Percentiles rank a stretch among this genome's conserved stretches.
phyloP scores from a whole-genome alignment of 805 yeast species.

The Yarrowia yakushimensis region DNA sequence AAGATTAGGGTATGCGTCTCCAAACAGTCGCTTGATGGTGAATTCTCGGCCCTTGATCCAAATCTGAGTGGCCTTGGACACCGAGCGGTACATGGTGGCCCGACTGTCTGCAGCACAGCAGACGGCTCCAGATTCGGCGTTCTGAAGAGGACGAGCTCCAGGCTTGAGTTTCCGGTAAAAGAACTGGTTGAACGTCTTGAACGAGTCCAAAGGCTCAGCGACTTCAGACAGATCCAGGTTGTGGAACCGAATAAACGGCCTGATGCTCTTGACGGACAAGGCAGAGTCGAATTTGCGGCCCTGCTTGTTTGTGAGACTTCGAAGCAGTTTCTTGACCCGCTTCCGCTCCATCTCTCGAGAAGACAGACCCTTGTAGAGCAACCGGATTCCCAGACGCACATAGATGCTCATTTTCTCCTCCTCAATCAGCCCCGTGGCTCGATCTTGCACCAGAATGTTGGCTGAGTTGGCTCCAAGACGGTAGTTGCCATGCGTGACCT shows the following conservation, averaged over 20 bases:
- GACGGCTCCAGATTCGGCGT: slow-evolving; percentile 46
- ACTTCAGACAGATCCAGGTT: slow-evolving; percentile 74
- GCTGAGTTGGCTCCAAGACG: slow-evolving; percentile 87
- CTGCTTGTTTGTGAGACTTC: slow-evolving; percentile 68
- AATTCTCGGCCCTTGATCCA: slow-evolving; percentile 91
- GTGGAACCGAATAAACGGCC: slow-evolving; percentile 77
- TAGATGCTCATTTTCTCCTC: slow-evolving; percentile 92
- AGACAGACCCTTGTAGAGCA: slow-evolving; percentile 72
- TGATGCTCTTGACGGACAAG: slow-evolving; percentile 61
- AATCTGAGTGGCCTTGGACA: slow-evolving; percentile 59
- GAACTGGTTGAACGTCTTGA: slow-evolving; percentile 78
- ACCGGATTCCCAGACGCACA: slow-evolving; percentile 80
- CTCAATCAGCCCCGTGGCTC: slow-evolving; percentile 79
- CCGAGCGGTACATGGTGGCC: slow-evolving; percentile 61
- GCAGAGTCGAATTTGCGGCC: slow-evolving; percentile 80
- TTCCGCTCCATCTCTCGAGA: slow-evolving; percentile 50
- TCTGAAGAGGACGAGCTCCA: slow-evolving; percentile 68
- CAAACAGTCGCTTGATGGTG: slow-evolving; percentile 58
- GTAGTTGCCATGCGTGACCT: slow-evolving; percentile 83
- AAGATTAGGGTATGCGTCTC: slow-evolving; percentile 41
- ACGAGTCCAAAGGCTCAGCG: slow-evolving; percentile 48
- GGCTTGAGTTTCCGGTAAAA: slow-evolving; percentile 76
- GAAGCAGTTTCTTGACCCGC: slow-evolving; percentile 57
- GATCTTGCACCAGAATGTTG: slow-evolving; percentile 88
- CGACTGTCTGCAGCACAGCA: slow-evolving; percentile 85